Evolutionary conservation across 768 basidiomycete species (phyloP).

Genomic region (Tulasnella sp.): DNA sequence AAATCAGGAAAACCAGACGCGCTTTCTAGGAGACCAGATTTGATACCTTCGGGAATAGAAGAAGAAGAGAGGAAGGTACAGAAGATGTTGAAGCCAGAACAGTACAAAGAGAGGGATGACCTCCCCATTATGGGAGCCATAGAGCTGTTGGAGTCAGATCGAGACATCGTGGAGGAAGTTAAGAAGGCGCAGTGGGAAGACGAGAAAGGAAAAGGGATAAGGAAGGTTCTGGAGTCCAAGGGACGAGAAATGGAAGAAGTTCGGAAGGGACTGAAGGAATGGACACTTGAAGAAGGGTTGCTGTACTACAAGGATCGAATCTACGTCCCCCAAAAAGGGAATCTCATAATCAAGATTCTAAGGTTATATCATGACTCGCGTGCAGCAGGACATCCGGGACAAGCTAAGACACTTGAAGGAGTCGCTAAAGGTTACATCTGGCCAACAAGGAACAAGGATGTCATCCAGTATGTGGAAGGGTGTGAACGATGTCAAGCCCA

Average conservation of each 20-base stretch:
- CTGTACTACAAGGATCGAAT: neutral
- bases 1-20: constrained; percentile 9
- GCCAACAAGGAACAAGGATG: neutral
- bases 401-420: neutral
- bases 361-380: neutral
- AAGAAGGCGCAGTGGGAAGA: no score
- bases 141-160: no score
- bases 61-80: neutral
- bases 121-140: no score
- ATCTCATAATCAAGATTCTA: neutral
- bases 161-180: no score
- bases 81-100: neutral
- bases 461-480: neutral
- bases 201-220: no score
- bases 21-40: no score
- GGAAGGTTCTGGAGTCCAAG: no score
- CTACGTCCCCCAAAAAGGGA: neutral
- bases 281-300: neutral
- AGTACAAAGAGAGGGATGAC: no score
- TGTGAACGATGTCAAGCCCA: constrained; percentile 11
- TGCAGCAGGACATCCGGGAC: neutral
- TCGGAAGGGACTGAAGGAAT: neutral
- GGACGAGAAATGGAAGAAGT: neutral
- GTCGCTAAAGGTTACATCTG: constrained; percentile 2
- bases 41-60: neutral